Percentiles rank a stretch among this genome's conserved stretches.
phyloP scores from a whole-genome alignment of 2,329 filamentous ascomycete genomes.

The Fusarium haematococcum region DNA sequence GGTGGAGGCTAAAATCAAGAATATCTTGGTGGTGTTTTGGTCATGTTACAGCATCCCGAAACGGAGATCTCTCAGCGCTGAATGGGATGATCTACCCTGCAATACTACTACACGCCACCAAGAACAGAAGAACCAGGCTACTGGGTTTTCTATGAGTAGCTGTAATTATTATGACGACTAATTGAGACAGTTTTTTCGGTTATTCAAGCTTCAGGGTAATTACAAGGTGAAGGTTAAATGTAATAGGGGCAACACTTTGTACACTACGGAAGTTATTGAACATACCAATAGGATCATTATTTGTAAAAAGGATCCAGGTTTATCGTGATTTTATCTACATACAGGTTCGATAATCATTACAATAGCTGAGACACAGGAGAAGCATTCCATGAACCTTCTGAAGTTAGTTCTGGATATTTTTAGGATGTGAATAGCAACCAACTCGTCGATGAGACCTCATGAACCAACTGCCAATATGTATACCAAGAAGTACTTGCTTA shows the following conservation, averaged over 20 bases:
- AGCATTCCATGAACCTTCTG: not conserved
- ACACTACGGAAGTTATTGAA: not conserved
- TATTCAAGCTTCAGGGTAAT: not conserved
- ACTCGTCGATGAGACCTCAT: not conserved
- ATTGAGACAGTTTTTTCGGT: not conserved
- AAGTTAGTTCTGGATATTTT: not conserved
- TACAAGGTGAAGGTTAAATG: not conserved
- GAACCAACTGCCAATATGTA: not conserved
- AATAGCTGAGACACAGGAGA: not conserved
- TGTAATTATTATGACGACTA: not conserved
- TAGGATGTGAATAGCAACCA: not conserved
- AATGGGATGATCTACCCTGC: not conserved
- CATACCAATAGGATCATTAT: not conserved
- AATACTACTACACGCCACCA: not conserved
- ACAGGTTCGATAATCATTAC: not conserved
- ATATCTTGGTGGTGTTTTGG: not conserved
- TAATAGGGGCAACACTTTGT: not conserved
- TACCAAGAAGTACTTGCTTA: not conserved
- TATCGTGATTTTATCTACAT: not conserved
- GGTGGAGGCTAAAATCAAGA: not conserved
- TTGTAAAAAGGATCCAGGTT: not conserved
- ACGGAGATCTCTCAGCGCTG: not conserved
- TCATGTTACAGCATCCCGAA: not conserved
- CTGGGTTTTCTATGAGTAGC: not conserved
- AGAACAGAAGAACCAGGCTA: not conserved